Base-by-base conservation (phyloP, 179 eudicot species). In the Heliamphora ciliata region DNA sequence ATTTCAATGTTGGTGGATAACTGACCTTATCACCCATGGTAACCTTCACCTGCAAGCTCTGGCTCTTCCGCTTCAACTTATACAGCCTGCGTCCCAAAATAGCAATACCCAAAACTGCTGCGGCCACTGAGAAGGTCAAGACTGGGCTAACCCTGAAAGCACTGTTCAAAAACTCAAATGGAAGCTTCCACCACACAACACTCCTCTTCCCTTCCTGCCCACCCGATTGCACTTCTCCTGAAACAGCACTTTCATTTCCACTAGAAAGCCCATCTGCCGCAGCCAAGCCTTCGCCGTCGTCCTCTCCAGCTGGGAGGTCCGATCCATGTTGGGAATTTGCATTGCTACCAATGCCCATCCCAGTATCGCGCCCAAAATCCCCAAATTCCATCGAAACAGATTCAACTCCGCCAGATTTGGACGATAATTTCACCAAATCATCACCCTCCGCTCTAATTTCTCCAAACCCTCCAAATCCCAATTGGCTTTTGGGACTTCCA, bases 161-260 rank as follows among this genome's bases (percentile, higher is more conserved):
- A 87, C 94, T 93, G 65, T 80, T 94, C 82, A 96, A 73, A 46
- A 96, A 83, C 86, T 93, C 97, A 74, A 94, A 59, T 2, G 99
- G 99, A 81, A 91, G 84, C 88, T 87, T 96, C 99, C 98, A 94
- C 99, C 98, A 96, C 75, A 88, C 91, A 55, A 80, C 79, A 44
- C 80, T 79, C 76, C 81, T 79, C 87, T 82, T 86, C 81, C 77
- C 81, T 68, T 74, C 87, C 80, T 81, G 80, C 58, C 72, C 84
- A 61, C 69, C 85, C 24, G 55, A 13, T 70, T 80, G 84, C 79
- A 66, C 78, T 15, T 77, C 69, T 76, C 78, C 87, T 10, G 48
- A 31, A 31, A 18, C 83, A 47, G 70, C 84, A 60, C 14, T 31
- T n/a, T 51, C 77, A 1, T 68, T 71, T 4, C 7, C 76, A 3